These are phyloP conservation scores for Trichosanthes truncata DNA, from an alignment of 306 rosid genomes.

Conservation along the genomic window DNA sequence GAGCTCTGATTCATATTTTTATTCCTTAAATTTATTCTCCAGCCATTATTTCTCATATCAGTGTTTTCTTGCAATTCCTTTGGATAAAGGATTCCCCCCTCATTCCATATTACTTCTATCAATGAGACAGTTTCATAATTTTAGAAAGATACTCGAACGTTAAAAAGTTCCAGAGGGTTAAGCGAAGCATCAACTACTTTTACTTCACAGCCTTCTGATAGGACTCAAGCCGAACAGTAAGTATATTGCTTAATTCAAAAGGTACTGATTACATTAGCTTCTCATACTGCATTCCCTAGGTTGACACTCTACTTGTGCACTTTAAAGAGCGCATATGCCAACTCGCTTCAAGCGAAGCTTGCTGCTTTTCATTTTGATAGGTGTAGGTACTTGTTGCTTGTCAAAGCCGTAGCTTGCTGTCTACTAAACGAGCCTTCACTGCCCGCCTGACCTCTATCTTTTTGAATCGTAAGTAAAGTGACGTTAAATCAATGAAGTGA, in stretches of 20 bases:
- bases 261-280: neutral
- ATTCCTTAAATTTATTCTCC: neutral
- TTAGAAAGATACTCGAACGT: neutral
- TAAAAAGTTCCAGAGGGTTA: neutral
- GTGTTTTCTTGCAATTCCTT: neutral
- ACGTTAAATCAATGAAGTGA: no score
- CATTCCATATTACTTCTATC: neutral
- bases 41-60: neutral
- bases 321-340: neutral
- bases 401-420: no score
- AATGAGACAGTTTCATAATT: neutral
- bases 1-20: neutral
- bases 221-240: neutral
- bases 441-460: no score
- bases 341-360: no score
- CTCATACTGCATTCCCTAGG: neutral
- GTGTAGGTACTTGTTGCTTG: no score
- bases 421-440: no score
- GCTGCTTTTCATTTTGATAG: no score
- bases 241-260: no score
- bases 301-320: neutral
- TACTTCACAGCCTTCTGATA: neutral
- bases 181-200: neutral
- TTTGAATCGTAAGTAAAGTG: no score
- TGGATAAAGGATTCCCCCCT: neutral